Evolutionary conservation across 768 basidiomycete genomes (phyloP), one percentile per base, ranked within the genome.

Genomic region (Sporobolomyces roseus): DNA sequence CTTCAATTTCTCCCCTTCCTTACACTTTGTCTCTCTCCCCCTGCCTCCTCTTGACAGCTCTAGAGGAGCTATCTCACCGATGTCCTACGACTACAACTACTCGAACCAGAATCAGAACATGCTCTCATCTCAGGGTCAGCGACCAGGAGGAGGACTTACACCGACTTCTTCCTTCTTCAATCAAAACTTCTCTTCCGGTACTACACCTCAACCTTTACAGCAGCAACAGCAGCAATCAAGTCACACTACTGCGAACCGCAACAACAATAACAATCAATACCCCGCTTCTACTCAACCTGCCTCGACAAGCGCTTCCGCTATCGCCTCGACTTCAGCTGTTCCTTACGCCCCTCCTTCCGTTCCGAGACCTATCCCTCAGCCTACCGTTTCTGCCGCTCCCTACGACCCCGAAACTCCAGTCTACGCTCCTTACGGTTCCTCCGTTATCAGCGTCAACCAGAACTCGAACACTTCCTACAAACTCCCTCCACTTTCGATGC

Each of bases 371-470:
- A 10, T 65, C 14, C 54, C 54, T 38, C 54, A 38, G 17, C n/a
- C 33, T 9, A 25, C 1, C 14, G 25, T 36, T 7, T 12, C 64
- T n/a, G 33, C 36, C 30, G 55, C 64, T 23, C 46, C 32, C 43
- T 50, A 35, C 19, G 53, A 64, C 4, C 25, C 56, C 32, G 61
- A 65, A 21, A 45, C 59, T 1, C 63, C 71, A 29, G 49, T 72
- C 38, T 72, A 68, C 55, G 66, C 66, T 2, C 66, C 66, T 17
- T 72, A 72, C 50, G 71, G 71, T 0, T 65, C 66, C 12, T 69
- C 67, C 27, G 67, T 73, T 58, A 64, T 73, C 64, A 50, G 51
- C 32, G 43, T 73, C 52, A 69, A 66, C 41, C 29, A 55, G 21
- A 50, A 52, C 7, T 36, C 60, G 10, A 55, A 60, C 50, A 32